These are phyloP conservation scores for Mycena polygramma DNA, from an alignment of 768 basidiomycete genomes.

Conservation along the genomic window DNA sequence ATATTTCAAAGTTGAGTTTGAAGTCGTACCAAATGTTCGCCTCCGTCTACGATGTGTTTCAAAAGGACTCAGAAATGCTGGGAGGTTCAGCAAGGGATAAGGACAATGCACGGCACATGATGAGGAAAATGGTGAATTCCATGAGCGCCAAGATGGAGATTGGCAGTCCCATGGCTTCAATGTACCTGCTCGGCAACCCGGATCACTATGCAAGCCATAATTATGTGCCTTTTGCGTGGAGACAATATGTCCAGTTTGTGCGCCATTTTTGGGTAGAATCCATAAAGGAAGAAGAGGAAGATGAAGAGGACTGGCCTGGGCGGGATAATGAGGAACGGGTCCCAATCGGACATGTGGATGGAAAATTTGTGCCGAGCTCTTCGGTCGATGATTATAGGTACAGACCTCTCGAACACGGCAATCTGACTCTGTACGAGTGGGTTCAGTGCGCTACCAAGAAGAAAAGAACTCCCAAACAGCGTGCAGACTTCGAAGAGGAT, in stretches of 20 bases:
- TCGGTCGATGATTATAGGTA: too few relatives aligned
- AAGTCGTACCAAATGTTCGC: not conserved
- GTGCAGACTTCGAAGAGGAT: too few relatives aligned
- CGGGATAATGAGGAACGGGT: not conserved
- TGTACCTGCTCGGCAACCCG: constrained; percentile 47
- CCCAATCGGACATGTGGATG: too few relatives aligned
- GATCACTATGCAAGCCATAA: constrained; percentile 1
- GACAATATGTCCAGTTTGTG: too few relatives aligned
- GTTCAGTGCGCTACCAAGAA: too few relatives aligned
- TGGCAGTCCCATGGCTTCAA: constrained; percentile 46
- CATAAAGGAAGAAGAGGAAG: too few relatives aligned
- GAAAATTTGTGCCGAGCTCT: too few relatives aligned
- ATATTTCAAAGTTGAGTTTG: not conserved
- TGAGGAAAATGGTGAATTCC: not conserved
- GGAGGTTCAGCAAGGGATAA: not conserved
- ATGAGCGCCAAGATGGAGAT: constrained; percentile 42
- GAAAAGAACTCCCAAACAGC: too few relatives aligned
- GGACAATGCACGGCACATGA: not conserved
- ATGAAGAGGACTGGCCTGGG: not conserved
- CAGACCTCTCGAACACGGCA: too few relatives aligned
- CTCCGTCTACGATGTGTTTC: not conserved
- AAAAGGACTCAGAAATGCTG: not conserved
- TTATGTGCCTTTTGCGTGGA: not conserved
- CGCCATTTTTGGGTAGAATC: too few relatives aligned
- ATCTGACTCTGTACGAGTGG: too few relatives aligned